A percentile compares a stretch with the other conserved stretches of the same genome.
Conservation (phyloP, 352 stramenopile genomes). For the Phytophthora crassamura region DNA sequence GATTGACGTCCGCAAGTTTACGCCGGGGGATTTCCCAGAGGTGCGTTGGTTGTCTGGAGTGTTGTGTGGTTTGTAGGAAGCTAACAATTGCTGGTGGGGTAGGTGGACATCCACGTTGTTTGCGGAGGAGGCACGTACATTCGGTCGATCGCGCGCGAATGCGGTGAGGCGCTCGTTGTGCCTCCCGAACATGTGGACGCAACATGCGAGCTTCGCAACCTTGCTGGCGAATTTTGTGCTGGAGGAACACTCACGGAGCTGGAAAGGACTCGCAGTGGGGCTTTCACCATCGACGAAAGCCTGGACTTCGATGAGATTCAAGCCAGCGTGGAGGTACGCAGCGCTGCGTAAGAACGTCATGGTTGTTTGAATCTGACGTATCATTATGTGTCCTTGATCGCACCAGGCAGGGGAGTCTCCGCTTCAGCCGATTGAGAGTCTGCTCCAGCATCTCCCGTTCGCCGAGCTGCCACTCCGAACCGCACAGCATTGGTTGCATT, state of each 20-base stretch:
- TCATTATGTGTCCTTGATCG: neutral
- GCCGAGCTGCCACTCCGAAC: slow-evolving; percentile 38
- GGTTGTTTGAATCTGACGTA: no score
- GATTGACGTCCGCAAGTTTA: slow-evolving; percentile 69
- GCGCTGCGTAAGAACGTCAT: neutral
- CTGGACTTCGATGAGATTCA: slow-evolving; percentile 64
- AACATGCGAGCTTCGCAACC: slow-evolving; percentile 38
- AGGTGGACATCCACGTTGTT: slow-evolving; percentile 57
- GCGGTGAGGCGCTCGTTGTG: slow-evolving; percentile 67
- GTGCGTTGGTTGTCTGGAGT: slow-evolving; percentile 25
- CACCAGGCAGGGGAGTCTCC: slow-evolving; percentile 44
- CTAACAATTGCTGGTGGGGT: slow-evolving; percentile 17
- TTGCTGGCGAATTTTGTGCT: slow-evolving; percentile 46
- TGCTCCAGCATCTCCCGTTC: slow-evolving; percentile 62
- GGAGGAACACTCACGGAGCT: slow-evolving; percentile 74
- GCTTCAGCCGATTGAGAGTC: slow-evolving; percentile 65
- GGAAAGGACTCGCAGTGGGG: slow-evolving; percentile 68
- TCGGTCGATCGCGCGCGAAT: slow-evolving; percentile 87
- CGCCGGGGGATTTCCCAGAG: slow-evolving; percentile 64
- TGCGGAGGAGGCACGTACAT: slow-evolving; percentile 88
- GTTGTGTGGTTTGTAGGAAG: neutral
- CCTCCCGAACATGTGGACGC: slow-evolving; percentile 33
- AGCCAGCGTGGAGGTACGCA: slow-evolving; percentile 44
- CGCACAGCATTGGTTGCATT: slow-evolving; percentile 55
- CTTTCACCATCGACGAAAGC: slow-evolving; percentile 61